phyloP scores from a whole-genome alignment of 169 alveolate genomes.

The Plasmodium yoelii region DNA sequence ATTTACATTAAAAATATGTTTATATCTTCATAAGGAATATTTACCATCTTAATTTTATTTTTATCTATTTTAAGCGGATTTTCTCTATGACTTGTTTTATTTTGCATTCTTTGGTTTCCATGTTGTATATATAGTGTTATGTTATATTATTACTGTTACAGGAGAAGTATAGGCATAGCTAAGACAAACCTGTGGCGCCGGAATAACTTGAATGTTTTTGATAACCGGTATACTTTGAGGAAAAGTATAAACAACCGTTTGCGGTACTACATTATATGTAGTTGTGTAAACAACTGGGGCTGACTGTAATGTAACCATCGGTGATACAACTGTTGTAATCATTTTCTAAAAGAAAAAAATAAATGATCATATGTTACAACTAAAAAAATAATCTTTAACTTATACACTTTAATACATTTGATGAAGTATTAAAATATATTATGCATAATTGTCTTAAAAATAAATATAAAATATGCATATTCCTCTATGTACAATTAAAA shows the following conservation, averaged over 20 bases:
- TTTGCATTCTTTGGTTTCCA: background rate
- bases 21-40: too few species aligned
- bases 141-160: slow-evolving; percentile 45
- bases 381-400: too few species aligned
- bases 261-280: slow-evolving; percentile 70
- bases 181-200: slow-evolving; percentile 58
- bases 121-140: background rate
- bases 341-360: slow-evolving; percentile 26
- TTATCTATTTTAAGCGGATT: too few species aligned
- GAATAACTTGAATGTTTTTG: slow-evolving; percentile 65
- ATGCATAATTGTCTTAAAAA: too few species aligned
- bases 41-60: too few species aligned
- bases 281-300: slow-evolving; percentile 75
- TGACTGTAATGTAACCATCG: slow-evolving; percentile 44
- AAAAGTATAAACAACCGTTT: slow-evolving; percentile 66
- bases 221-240: slow-evolving; percentile 43
- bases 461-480: too few species aligned
- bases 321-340: slow-evolving; percentile 58
- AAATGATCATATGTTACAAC: background rate
- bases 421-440: too few species aligned
- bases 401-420: too few species aligned
- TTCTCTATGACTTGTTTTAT: too few species aligned
- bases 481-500: too few species aligned
- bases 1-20: too few species aligned
- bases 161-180: slow-evolving; percentile 50